Evolutionary conservation across 768 basidiomycete genomes (phyloP), one percentile per base, ranked within the genome.

Genomic region (Kwoniella shandongensis): DNA sequence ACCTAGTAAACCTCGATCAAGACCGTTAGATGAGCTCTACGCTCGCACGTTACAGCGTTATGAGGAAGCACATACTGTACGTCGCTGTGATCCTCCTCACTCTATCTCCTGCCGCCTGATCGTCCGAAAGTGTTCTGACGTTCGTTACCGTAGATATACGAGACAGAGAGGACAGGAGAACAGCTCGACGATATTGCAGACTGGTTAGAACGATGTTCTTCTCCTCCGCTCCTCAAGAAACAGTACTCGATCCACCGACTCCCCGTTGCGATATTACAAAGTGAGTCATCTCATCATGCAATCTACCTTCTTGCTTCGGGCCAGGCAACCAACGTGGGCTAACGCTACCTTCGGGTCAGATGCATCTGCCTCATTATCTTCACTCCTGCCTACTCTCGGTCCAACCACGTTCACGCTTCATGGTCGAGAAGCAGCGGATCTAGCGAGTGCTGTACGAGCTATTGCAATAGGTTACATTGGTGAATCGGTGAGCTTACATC

Each of bases 131-230:
- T n/a, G n/a, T 29, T 10, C 10, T 32, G 38, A 20, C 38, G 1
- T 12, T 8, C 15, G 8, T 26, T n/a, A 12, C 17, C 20, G 29
- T 50, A 72, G 70, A 42, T 39, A 4, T 69, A 58, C 45, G 65
- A 65, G 29, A 29, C 47, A 15, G 49, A 50, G 15, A 36, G 53
- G 20, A 64, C 61, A 36, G 45, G 47, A 10, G 67, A 69, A 44
- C 67, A 69, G 48, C 47, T 72, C 6, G 67, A 72, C 32, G 67
- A 67, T 57, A 63, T 72, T 22, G 51, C 54, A 18, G 70, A 69
- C 44, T 72, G 70, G 70, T 48, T 72, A 1, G 63, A 67, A 22
- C 45, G 61, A 41, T 56, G 61, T 42, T 54, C 54, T 6, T 39
- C 39, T 30, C 35, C 62, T 26, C 50, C 65, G 12, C 2, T 62